Percentiles rank a stretch among this genome's conserved stretches.
These are phyloP conservation scores for Fusarium sp. DNA, from an alignment of 2,329 filamentous ascomycete species.

Conservation along the genomic window DNA sequence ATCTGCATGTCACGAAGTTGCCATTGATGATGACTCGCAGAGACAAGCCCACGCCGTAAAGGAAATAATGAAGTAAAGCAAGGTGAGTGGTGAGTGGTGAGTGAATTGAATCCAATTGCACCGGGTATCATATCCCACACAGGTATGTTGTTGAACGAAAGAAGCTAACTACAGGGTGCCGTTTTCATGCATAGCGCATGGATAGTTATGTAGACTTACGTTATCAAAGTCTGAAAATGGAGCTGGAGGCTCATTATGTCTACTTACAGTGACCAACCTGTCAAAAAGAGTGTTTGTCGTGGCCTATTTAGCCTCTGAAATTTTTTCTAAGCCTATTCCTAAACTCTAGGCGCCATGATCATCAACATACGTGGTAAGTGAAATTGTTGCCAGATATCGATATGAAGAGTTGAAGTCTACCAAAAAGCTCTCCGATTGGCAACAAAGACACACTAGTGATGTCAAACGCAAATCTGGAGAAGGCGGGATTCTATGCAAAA, in stretches of 20 bases:
- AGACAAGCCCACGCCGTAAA: slow-evolving; percentile 15
- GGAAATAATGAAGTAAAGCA: neutral
- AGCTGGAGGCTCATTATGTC: slow-evolving; percentile 23
- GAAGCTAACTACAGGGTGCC: slow-evolving; percentile 34
- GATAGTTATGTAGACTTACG: slow-evolving; percentile 41
- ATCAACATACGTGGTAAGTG: too few relatives aligned
- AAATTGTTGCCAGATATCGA: slow-evolving; percentile 9
- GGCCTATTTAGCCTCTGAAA: neutral
- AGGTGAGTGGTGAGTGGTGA: slow-evolving; percentile 24
- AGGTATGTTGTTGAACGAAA: slow-evolving; percentile 36
- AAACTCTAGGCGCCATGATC: neutral
- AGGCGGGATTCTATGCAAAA: slow-evolving; percentile 33
- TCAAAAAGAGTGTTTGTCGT: slow-evolving; percentile 5
- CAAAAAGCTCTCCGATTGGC: slow-evolving; percentile 27
- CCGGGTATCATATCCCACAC: slow-evolving; percentile 35
- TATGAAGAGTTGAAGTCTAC: slow-evolving; percentile 21
- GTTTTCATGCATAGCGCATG: slow-evolving; percentile 37
- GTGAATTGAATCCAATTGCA: slow-evolving; percentile 43
- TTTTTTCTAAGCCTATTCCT: neutral
- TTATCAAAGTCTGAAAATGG: slow-evolving; percentile 36
- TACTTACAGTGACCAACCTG: slow-evolving; percentile 21
- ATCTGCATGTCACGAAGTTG: slow-evolving; percentile 47
- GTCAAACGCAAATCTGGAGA: slow-evolving; percentile 44
- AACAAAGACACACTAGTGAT: slow-evolving; percentile 39
- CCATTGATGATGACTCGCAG: slow-evolving; percentile 48